These are phyloP conservation scores for Yarrowia porcina DNA, from an alignment of 805 yeast genomes.

Conservation along the genomic window DNA sequence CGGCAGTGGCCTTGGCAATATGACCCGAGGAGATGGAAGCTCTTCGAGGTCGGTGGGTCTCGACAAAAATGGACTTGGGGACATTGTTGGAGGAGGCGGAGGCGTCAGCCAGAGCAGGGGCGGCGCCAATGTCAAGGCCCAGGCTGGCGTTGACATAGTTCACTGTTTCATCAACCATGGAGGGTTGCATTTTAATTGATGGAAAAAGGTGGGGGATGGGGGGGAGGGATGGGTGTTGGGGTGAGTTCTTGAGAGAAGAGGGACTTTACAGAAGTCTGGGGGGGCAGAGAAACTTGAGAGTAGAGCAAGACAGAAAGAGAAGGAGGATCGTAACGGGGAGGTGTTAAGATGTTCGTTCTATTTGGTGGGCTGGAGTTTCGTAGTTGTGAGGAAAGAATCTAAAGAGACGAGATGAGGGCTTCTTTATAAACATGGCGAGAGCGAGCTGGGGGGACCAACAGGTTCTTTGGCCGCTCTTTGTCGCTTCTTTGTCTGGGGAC, in stretches of 20 bases:
- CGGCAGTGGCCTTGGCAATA: constrained; percentile 23
- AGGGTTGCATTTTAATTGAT: constrained; percentile 9
- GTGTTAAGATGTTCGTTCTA: not conserved
- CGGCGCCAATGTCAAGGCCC: constrained; percentile 54
- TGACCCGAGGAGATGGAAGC: constrained; percentile 11
- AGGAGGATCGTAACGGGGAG: not conserved
- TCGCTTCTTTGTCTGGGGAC: not conserved
- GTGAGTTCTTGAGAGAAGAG: not conserved
- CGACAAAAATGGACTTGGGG: not conserved
- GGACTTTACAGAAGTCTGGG: too few relatives aligned
- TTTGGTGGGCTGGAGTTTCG: not conserved
- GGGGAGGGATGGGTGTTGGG: constrained; percentile 7
- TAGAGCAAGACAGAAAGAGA: too few relatives aligned
- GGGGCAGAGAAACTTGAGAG: too few relatives aligned
- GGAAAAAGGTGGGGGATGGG: not conserved
- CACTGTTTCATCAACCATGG: constrained; percentile 48
- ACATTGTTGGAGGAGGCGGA: constrained; percentile 11
- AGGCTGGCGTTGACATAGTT: constrained; percentile 53
- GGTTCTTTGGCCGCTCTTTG: too few relatives aligned
- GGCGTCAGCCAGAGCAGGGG: constrained; percentile 23
- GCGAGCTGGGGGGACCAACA: too few relatives aligned
- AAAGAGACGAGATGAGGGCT: not conserved
- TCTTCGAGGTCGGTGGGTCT: not conserved
- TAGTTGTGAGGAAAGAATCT: not conserved
- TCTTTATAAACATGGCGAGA: constrained; percentile 13